Base-by-base conservation (phyloP, 331 rosid genomes). In the Dryas integrifolia region DNA sequence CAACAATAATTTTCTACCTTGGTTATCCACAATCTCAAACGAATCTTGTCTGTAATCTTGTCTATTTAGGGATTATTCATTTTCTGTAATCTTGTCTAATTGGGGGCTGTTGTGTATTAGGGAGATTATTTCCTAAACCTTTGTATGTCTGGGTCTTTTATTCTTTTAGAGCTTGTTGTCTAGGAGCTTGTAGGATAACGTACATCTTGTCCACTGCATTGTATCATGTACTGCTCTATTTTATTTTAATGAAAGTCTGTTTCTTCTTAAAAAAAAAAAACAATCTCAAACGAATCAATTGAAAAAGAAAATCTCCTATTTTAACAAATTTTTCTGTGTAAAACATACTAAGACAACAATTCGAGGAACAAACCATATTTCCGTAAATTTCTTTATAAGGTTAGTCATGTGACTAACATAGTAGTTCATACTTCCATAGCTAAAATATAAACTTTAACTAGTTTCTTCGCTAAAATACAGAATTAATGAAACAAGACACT, bases 401-500 rank as follows among this genome's bases (percentile, higher is more conserved):
- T 49, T 5, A 13, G 46, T n/a, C 72, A 49, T 30, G 62, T 21
- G 10, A 49, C 18, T 50, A 26, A 9, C 43, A 26, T 5, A 67
- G 58, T 6, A 12, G 38, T 13, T 18, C 65, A 49, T 15, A 35
- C 5, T 30, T 14, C 35, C 0, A 49, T 35, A 38, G 44, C 35
- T 55, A 67, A 21, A 67, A 63, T 4, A 41, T 47, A 13, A 21
- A 57, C 13, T 24, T 44, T 18, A 8, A 12, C 46, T 12, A 66
- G 39, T 30, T 21, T 14, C 9, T 18, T 47, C 12, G 12, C 44
- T 58, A 13, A 67, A 11, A 56, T 26, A 21, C 39, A 10, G 15
- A 57, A 57, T 24, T 24, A 57, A 57, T 21, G 62, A 26, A 57
- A 67, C 18, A 49, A 35, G 47, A 49, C 45, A 67, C 57, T 46